These are phyloP conservation scores for Hibiscus tridactylites DNA, from an alignment of 345 rosid species.

Conservation along the genomic window DNA sequence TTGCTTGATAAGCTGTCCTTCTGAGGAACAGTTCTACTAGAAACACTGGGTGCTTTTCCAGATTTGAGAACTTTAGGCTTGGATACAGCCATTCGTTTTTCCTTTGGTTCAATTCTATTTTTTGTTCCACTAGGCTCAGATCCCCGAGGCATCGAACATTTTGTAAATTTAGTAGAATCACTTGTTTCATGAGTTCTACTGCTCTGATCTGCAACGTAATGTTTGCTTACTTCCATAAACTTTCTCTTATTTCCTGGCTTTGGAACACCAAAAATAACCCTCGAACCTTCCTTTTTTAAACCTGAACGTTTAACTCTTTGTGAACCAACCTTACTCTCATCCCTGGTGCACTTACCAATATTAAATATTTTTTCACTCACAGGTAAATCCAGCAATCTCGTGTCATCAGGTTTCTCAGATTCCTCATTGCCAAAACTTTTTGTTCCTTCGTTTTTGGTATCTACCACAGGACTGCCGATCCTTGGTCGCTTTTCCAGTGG, in stretches of 20 bases:
- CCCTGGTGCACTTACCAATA: constrained; percentile 51
- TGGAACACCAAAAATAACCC: constrained; percentile 78
- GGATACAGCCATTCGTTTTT: constrained; percentile 37
- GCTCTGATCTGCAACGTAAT: constrained; percentile 51
- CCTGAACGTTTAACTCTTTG: constrained; percentile 63
- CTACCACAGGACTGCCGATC: constrained; percentile 37
- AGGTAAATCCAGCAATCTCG: constrained; percentile 41
- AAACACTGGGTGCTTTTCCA: constrained; percentile 38
- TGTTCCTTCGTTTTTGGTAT: constrained; percentile 39
- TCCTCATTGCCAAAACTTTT: constrained; percentile 25
- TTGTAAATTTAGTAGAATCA: constrained; percentile 54
- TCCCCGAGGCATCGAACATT: constrained; percentile 55
- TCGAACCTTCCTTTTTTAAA: constrained; percentile 81
- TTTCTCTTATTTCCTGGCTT: constrained; percentile 96
- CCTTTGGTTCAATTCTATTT: constrained; percentile 44
- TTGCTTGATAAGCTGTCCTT: constrained; percentile 32
- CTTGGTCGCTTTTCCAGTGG: constrained; percentile 73
- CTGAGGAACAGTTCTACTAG: constrained; percentile 38
- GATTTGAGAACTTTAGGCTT: constrained; percentile 57
- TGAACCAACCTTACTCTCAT: constrained; percentile 38
- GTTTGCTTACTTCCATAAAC: constrained; percentile 98
- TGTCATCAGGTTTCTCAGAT: constrained; percentile 38
- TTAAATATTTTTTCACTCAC: constrained; percentile 57
- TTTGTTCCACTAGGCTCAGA: constrained; percentile 58
- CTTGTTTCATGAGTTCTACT: constrained; percentile 35